A percentile compares a stretch with the other conserved stretches of the same genome.
phyloP scores from a whole-genome alignment of 257 asterid species.

The Przewalskia tangutica region DNA sequence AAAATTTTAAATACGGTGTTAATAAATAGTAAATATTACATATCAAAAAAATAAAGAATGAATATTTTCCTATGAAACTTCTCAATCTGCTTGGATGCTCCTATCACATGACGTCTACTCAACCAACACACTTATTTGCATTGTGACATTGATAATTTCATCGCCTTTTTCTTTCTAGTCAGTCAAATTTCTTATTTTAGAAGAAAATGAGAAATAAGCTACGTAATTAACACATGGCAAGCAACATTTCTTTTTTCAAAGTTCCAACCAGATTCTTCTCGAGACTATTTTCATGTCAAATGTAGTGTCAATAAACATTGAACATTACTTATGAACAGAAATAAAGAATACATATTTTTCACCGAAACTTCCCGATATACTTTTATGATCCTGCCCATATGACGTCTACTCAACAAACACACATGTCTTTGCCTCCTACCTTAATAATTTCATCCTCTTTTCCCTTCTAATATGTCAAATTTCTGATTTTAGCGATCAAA shows the following conservation, averaged over 20 bases:
- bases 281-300: background rate
- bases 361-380: no score
- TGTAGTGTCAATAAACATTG: no score
- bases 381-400: conserved; percentile 17
- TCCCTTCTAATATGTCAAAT: no score
- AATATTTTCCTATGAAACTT: background rate
- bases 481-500: no score
- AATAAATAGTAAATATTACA: background rate
- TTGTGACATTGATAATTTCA: conserved; percentile 26
- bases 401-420: conserved; percentile 58
- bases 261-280: background rate
- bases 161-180: background rate
- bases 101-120: conserved; percentile 53
- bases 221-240: background rate
- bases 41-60: background rate
- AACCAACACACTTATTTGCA: conserved; percentile 44
- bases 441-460: conserved; percentile 24
- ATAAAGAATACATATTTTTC: no score
- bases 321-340: no score
- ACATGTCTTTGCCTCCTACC: conserved; percentile 52
- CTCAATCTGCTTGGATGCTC: conserved; percentile 7
- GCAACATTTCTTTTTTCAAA: background rate
- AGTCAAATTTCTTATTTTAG: background rate
- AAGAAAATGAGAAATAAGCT: no score
- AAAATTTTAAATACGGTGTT: no score